Conservation (phyloP, 768 basidiomycete genomes). For the Chiua virens region DNA sequence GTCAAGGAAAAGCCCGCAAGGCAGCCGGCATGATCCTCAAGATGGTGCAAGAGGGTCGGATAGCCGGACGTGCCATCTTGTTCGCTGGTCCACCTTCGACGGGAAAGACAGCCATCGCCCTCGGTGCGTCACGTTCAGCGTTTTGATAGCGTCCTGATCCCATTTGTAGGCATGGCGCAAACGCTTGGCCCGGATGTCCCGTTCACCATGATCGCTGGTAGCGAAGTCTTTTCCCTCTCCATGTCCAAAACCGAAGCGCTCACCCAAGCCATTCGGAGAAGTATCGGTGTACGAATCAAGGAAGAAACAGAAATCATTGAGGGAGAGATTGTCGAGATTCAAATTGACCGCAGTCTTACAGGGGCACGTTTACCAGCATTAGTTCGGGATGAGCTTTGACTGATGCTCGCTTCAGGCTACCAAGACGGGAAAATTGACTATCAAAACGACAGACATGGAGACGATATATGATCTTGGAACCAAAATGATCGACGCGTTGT, state of each 20-base stretch:
- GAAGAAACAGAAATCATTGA: conserved; percentile 98
- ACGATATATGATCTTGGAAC: conserved; percentile 97
- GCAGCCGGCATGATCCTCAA: conserved; percentile 97
- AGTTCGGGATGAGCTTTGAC: neutral
- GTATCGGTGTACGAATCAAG: conserved; percentile 96
- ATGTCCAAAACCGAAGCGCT: conserved; percentile 99
- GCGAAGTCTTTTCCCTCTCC: conserved; percentile 96
- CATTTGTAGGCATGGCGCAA: conserved; percentile 84
- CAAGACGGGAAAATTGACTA: conserved; percentile 95
- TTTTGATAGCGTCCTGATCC: neutral
- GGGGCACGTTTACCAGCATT: conserved; percentile 55
- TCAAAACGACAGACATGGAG: conserved; percentile 99
- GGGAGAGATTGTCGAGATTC: conserved; percentile 98
- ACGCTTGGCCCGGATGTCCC: conserved; percentile 92
- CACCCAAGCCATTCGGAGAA: conserved; percentile 93
- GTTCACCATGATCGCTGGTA: conserved; percentile 96
- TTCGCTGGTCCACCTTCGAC: conserved; percentile 98
- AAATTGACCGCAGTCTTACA: conserved; percentile 95
- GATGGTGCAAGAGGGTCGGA: conserved; percentile 96
- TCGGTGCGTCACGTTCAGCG: conserved; percentile 55
- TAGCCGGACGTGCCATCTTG: conserved; percentile 93
- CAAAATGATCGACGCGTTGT: conserved; percentile 98
- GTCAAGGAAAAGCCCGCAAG: conserved; percentile 93
- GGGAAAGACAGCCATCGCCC: conserved; percentile 97
- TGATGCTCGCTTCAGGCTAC: conserved; percentile 62